Evolutionary conservation across 495 filamentous ascomycete genomes (phyloP), one percentile per base, ranked within the genome.

Genomic region (Tetracladium marchalianum): DNA sequence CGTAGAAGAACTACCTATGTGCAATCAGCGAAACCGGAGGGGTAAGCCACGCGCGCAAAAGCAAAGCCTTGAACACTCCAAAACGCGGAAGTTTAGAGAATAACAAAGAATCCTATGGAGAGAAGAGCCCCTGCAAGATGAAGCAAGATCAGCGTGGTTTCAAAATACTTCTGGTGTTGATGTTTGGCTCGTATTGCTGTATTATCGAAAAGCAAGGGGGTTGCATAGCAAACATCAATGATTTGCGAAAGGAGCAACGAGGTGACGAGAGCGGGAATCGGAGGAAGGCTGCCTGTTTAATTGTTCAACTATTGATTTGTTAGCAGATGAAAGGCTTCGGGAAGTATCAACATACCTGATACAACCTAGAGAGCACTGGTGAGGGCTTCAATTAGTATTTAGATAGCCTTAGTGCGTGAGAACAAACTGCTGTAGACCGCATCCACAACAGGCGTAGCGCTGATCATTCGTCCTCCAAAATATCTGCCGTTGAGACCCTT

Each of bases 381-480:
- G 17, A 34, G 42, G 45, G 49, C 49, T 45, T 54, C 50, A 43
- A 75, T 77, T 77, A 77, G 73, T 51, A 58, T 61, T 73, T 64
- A 78, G 54, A 76, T 73, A 62, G 73, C 84, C 66, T 84, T 87
- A 50, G 84, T 87, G 62, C 87, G 81, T 62, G 85, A 82, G 75
- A 95, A 97, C 62, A 95, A 73, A 73, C 85, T 90, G 77, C 86
- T 90, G 79, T 99, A 99, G 64, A 99, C 87, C 52, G 87, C 88
- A 63, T 97, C 92, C 60, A 95, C 89, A 69, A 99, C 88, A 60
- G 88, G 92, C 55, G 88, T 84, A 54, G 90, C 93, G 58, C 78
- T 87, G 65, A 97, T 94, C 67, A 85, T 84, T 47, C 75, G 75
- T 46, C 87, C 88, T 47, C 85, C 90, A 61, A 97, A 99, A 69